A percentile compares a stretch with the other conserved stretches of the same genome.
phyloP scores from a whole-genome alignment of 495 filamentous ascomycete genomes.

The Clohesyomyces aquaticus region DNA sequence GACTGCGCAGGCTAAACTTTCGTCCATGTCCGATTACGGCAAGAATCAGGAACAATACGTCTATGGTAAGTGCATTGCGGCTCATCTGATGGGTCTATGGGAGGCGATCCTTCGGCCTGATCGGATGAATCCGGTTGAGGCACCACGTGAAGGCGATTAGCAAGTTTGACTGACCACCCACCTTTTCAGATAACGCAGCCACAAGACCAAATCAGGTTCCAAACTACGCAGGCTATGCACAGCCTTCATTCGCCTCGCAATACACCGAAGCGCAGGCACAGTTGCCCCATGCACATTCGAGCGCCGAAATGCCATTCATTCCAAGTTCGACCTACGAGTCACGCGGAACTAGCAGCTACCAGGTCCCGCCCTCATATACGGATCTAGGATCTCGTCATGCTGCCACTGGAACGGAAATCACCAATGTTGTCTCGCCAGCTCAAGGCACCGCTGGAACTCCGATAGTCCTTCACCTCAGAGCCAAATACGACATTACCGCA shows the following conservation, averaged over 20 bases:
- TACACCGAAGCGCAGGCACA: conserved; percentile 46
- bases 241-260: conserved; percentile 45
- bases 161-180: conserved; percentile 43
- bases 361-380: conserved; percentile 56
- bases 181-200: conserved; percentile 42
- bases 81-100: conserved; percentile 36
- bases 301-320: conserved; percentile 42
- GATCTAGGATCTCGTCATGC: conserved; percentile 55
- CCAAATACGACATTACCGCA: conserved; percentile 68
- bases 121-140: conserved; percentile 35
- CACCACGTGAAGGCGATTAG: conserved; percentile 41
- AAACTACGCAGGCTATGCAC: conserved; percentile 43
- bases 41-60: conserved; percentile 53
- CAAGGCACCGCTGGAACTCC: conserved; percentile 69
- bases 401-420: conserved; percentile 57
- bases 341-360: conserved; percentile 54
- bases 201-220: conserved; percentile 49
- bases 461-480: conserved; percentile 72
- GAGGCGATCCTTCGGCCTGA: conserved; percentile 37
- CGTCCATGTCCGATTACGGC: conserved; percentile 62
- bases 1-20: conserved; percentile 40
- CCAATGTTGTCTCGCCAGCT: conserved; percentile 64
- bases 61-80: conserved; percentile 51
- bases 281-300: conserved; percentile 44
- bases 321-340: conserved; percentile 44